Evolutionary conservation across 2,329 filamentous ascomycete genomes (phyloP), one percentile per base, ranked within the genome.

Genomic region (Fusarium sp.): DNA sequence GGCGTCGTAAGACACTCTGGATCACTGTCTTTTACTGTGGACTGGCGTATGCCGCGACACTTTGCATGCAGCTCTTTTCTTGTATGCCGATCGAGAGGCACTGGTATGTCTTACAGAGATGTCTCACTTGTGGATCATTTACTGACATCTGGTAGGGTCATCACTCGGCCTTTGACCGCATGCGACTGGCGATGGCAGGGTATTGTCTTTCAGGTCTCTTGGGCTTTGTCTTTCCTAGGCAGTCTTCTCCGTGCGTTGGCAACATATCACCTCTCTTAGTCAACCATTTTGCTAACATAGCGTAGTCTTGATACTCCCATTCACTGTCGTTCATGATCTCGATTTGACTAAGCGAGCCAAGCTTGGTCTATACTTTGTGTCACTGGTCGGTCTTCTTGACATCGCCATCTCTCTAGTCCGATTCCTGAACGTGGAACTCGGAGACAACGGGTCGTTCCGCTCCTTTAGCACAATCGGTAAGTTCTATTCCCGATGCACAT

Each of bases 81-180:
- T 74, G 72, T 30, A 57, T 72, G 68, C 72, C 72, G 4, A 48
- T 74, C 11, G 71, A 74, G 17, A 56, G 58, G 18, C 58, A 74
- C 18, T 74, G 71, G 71, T 74, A 68, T 44, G 64, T 60, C 18
- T 5, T 13, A 18, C 2, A 20, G 28, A 6, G 17, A 55, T 55
- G 39, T 70, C 56, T 41, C 22, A 28, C 13, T 6, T 12, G 5
- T 9, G 12, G 14, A 2, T 2, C 22, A 6, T n/a, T 24, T 24
- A 8, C 45, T 73, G 5, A 72, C 14, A 5, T 14, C 11, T 22
- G 3, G 1, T 13, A 72, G 70, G 70, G 53, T 73, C 4, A 71
- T 73, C 5, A 53, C 61, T 5, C 55, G 71, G 7, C 61, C 61
- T 2, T 30, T 74, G 7, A 67, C 53, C 8, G 42, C 61, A 9